Conservation (phyloP, 2,329 filamentous ascomycete species). For the Ceratocystis lukuohia region DNA sequence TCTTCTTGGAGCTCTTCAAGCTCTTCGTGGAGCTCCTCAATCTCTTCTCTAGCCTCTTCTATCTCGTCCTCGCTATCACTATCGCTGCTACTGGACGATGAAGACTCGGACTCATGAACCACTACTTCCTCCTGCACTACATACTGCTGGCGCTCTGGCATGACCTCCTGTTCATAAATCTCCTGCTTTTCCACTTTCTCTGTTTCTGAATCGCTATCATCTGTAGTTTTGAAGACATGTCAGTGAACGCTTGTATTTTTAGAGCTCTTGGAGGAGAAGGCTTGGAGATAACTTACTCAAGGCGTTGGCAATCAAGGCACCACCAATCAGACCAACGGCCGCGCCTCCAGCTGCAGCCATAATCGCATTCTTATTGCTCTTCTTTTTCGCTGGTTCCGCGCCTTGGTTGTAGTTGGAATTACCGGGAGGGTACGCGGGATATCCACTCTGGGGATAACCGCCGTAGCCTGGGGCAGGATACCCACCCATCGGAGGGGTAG, state of each 20-base stretch:
- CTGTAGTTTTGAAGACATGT: background rate
- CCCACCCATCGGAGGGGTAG: constrained; percentile 16
- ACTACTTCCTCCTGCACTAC: background rate
- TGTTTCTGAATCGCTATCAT: background rate
- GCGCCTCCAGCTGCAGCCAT: constrained; percentile 47
- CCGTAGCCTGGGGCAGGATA: constrained; percentile 21
- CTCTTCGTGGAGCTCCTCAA: constrained; percentile 26
- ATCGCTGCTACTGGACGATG: constrained; percentile 2
- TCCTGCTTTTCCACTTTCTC: background rate
- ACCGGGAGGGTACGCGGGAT: constrained; percentile 20
- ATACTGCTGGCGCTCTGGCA: background rate
- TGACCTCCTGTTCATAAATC: background rate
- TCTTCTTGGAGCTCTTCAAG: constrained; percentile 34
- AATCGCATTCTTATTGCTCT: constrained; percentile 41
- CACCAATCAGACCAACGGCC: constrained; percentile 43
- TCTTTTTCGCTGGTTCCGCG: constrained; percentile 26
- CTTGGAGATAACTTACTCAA: constrained; percentile 33
- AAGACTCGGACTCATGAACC: background rate
- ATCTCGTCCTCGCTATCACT: constrained; percentile 19
- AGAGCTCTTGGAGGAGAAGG: no score
- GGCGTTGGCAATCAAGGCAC: constrained; percentile 44
- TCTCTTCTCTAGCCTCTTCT: constrained; percentile 23
- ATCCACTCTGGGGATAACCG: constrained; percentile 21
- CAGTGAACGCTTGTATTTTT: background rate
- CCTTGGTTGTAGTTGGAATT: constrained; percentile 22